These are phyloP conservation scores for Solidago caesia DNA, from an alignment of 129 eudicot species.

Conservation along the genomic window DNA sequence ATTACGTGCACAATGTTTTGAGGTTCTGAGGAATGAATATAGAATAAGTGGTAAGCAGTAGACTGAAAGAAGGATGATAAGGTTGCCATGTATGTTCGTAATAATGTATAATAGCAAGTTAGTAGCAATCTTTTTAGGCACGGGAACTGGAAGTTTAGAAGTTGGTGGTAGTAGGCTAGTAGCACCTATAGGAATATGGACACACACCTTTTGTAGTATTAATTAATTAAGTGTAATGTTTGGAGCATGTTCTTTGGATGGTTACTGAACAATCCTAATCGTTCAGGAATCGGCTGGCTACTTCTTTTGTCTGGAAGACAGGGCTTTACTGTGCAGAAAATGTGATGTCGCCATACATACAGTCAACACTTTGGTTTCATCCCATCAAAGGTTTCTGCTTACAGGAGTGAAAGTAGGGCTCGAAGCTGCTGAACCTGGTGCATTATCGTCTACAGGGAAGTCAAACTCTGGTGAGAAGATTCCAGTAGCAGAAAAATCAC, in stretches of 20 bases:
- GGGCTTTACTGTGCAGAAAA: slow-evolving; percentile 89
- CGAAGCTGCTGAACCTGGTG: slow-evolving; percentile 48
- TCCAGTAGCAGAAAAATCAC: slow-evolving; percentile 36
- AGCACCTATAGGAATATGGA: neutral
- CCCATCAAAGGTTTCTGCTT: slow-evolving; percentile 83
- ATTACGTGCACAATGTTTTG: neutral
- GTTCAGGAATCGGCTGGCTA: slow-evolving; percentile 77
- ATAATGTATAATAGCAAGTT: neutral
- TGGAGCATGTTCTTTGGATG: neutral
- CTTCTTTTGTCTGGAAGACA: slow-evolving; percentile 93
- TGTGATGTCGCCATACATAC: slow-evolving; percentile 90
- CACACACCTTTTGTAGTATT: neutral
- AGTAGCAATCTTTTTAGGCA: neutral
- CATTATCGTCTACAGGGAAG: slow-evolving; percentile 60
- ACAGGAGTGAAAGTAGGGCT: slow-evolving; percentile 94
- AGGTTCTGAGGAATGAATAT: neutral
- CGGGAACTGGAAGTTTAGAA: neutral
- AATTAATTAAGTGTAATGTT: neutral
- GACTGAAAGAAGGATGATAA: slow-evolving; percentile 1
- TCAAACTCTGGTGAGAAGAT: slow-evolving; percentile 48
- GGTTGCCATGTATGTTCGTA: neutral
- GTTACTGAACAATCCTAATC: slow-evolving; percentile 10
- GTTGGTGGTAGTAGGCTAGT: neutral
- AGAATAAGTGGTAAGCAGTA: neutral
- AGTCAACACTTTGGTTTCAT: slow-evolving; percentile 58